phyloP scores from a whole-genome alignment of 306 rosid species.

The Corylus heterophylla region DNA sequence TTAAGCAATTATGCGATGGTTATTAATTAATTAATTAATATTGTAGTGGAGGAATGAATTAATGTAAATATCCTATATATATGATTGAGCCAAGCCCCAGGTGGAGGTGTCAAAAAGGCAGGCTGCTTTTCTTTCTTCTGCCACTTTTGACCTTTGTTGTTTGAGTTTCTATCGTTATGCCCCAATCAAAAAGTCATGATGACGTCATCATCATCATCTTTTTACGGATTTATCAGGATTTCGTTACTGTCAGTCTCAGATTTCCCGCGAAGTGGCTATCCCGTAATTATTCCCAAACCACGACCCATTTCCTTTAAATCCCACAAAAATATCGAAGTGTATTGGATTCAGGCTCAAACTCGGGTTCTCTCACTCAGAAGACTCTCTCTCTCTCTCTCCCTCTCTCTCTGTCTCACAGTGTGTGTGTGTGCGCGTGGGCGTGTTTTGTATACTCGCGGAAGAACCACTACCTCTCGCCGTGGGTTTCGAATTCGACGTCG shows the following conservation, averaged over 20 bases:
- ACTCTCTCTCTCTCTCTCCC: background rate
- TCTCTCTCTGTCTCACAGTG: conserved; percentile 8
- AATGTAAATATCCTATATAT: no score
- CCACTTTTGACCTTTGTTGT: background rate
- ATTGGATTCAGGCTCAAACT: background rate
- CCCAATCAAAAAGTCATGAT: conserved; percentile 15
- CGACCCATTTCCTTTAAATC: conserved; percentile 24
- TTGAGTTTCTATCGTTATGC: background rate
- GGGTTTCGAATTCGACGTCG: background rate
- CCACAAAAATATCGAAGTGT: conserved; percentile 9
- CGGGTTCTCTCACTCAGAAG: background rate
- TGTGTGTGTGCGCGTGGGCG: background rate
- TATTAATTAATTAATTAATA: no score
- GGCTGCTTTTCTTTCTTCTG: background rate
- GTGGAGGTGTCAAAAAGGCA: background rate
- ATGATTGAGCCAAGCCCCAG: background rate
- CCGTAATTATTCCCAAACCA: conserved; percentile 26
- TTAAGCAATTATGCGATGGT: no score
- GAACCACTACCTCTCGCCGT: conserved; percentile 19
- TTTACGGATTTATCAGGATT: no score
- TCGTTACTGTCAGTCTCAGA: no score
- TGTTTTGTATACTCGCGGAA: background rate
- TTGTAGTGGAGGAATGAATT: no score
- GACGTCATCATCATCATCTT: conserved; percentile 24
- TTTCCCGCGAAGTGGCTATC: conserved; percentile 54